A percentile compares a stretch with the other conserved stretches of the same genome.
These are phyloP conservation scores for Lachancea fermentati DNA, from an alignment of 805 yeast species.

Conservation along the genomic window DNA sequence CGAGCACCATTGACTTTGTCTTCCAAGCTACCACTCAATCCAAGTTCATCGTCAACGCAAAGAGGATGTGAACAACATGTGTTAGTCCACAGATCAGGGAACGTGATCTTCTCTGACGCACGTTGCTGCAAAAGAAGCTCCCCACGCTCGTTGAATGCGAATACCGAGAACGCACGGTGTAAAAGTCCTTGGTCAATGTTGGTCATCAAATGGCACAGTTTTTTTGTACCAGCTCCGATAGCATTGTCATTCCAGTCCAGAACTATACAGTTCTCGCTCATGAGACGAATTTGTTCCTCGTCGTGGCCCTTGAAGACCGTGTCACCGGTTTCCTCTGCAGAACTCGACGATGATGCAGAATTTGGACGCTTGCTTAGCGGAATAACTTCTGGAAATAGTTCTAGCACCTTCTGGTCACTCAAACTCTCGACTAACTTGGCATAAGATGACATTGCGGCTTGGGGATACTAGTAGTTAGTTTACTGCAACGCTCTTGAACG, in stretches of 20 bases:
- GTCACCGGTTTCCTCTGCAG: conserved; percentile 29
- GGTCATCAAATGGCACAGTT: conserved; percentile 79
- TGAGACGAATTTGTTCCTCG: conserved; percentile 85
- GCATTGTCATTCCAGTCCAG: conserved; percentile 83
- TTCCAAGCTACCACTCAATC: conserved; percentile 43
- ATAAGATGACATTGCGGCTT: conserved; percentile 31
- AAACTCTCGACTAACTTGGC: conserved; percentile 51
- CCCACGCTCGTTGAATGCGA: conserved; percentile 72
- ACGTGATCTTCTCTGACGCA: conserved; percentile 94
- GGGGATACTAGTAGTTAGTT: too few relatives aligned
- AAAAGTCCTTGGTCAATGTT: conserved; percentile 81
- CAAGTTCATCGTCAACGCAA: conserved; percentile 76
- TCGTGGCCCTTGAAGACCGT: conserved; percentile 80
- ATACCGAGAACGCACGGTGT: conserved; percentile 96
- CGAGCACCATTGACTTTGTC: conserved; percentile 73
- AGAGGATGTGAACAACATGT: conserved; percentile 98
- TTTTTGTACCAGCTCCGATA: conserved; percentile 90
- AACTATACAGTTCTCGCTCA: conserved; percentile 96
- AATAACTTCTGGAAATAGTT: conserved; percentile 59
- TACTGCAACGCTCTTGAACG: background rate
- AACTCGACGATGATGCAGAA: too few relatives aligned
- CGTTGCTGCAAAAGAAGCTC: conserved; percentile 87
- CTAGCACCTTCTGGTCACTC: conserved; percentile 44
- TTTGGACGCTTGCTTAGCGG: conserved; percentile 60
- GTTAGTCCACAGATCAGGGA: conserved; percentile 96